Evolutionary conservation across 768 basidiomycete genomes (phyloP).

Genomic region (Macrocybe gigantea): DNA sequence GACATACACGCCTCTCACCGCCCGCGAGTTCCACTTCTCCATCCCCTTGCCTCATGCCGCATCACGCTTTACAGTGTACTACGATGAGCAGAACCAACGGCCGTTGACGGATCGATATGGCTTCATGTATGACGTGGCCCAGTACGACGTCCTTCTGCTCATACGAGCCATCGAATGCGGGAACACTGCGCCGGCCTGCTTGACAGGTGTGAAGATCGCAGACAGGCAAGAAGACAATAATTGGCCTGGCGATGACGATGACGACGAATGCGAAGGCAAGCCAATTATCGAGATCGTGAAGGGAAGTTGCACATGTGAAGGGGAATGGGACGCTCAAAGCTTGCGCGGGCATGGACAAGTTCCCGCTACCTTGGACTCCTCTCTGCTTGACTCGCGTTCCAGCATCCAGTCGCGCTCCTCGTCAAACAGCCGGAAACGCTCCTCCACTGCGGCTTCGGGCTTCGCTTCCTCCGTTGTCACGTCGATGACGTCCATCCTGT

Average conservation of each 20-base stretch:
- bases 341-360: no score
- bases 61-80: conserved; percentile 45
- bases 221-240: conserved; percentile 75
- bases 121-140: conserved; percentile 82
- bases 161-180: conserved; percentile 66
- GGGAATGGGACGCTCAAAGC: conserved; percentile 17
- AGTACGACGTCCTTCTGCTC: conserved; percentile 76
- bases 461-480: conserved; percentile 15
- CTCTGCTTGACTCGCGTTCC: conserved; percentile 17
- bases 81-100: conserved; percentile 45
- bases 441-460: conserved; percentile 28
- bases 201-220: conserved; percentile 84
- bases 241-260: conserved; percentile 62
- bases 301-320: conserved; percentile 39
- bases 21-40: conserved; percentile 69
- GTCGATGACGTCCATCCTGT: conserved; percentile 48
- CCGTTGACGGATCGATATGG: conserved; percentile 84
- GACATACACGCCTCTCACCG: conserved; percentile 66
- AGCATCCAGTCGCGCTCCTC: conserved; percentile 45
- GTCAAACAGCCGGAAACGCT: conserved; percentile 41
- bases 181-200: conserved; percentile 74
- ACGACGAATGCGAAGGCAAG: conserved; percentile 19
- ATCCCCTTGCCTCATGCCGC: conserved; percentile 56
- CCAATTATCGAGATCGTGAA: conserved; percentile 40
- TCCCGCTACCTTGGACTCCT: background rate